Conservation (phyloP, 441 rosid species). For the Rhodomyrtus psidioides region DNA sequence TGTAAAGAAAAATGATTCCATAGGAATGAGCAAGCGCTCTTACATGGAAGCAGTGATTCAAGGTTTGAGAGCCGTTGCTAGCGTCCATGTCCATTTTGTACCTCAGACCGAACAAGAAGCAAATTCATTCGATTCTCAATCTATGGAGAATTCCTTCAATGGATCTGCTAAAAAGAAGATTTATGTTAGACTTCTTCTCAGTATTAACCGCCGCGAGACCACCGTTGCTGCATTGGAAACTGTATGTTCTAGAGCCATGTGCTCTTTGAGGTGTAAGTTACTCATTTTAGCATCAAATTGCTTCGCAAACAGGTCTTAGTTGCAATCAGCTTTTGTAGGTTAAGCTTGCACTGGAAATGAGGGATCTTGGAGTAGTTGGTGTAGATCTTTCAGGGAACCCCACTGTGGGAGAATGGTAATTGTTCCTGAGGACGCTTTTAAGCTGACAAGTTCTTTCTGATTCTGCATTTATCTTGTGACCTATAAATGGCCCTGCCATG, state of each 20-base stretch:
- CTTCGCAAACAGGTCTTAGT: not conserved
- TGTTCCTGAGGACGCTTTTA: not conserved
- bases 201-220: constrained; percentile 91
- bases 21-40: constrained; percentile 91
- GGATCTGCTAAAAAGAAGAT: constrained; percentile 51
- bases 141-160: constrained; percentile 19
- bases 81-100: constrained; percentile 54
- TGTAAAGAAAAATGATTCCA: constrained; percentile 68
- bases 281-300: not conserved
- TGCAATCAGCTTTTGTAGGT: constrained; percentile 34
- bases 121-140: constrained; percentile 4
- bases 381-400: constrained; percentile 99
- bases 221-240: constrained; percentile 91
- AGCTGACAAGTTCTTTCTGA: not conserved
- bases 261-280: not conserved
- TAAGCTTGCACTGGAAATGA: constrained; percentile 85
- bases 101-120: constrained; percentile 11
- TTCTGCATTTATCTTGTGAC: not conserved
- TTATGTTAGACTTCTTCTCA: constrained; percentile 87
- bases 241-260: constrained; percentile 33
- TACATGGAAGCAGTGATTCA: constrained; percentile 87
- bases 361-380: constrained; percentile 69
- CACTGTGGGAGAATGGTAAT: constrained; percentile 73
- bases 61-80: constrained; percentile 54
- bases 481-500: not conserved